Conservation (phyloP, 2,329 filamentous ascomycete species). For the Plenodomus biglobosus region DNA sequence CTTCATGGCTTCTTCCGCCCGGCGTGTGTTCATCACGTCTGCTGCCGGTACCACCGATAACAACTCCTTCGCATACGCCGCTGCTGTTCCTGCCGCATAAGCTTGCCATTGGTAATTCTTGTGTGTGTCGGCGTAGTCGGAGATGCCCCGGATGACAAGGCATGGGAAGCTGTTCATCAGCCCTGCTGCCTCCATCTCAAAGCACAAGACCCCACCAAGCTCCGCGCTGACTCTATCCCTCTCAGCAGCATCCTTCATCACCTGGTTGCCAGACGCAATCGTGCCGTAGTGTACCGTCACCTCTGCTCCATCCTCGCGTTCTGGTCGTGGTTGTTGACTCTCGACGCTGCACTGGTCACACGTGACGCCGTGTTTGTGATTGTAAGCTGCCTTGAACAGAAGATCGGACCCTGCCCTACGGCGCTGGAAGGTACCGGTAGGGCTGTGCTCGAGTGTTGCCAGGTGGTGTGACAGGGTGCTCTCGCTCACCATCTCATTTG, state of each 20-base stretch:
- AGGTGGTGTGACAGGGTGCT: constrained; percentile 2
- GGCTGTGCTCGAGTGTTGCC: constrained; percentile 6
- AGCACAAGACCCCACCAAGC: constrained; percentile 20
- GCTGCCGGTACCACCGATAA: constrained; percentile 11
- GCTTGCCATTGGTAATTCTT: constrained; percentile 12
- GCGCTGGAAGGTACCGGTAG: constrained; percentile 11
- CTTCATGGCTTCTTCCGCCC: constrained; percentile 7
- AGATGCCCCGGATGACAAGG: constrained; percentile 26
- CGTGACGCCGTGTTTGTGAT: constrained; percentile 11
- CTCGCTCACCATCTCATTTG: not conserved
- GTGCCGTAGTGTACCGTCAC: constrained; percentile 43
- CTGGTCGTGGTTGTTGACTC: constrained; percentile 1
- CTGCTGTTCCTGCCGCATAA: constrained; percentile 24
- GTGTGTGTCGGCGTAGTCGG: constrained; percentile 22
- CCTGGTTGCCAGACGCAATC: constrained; percentile 47
- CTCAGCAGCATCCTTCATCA: constrained; percentile 46
- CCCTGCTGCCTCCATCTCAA: constrained; percentile 1
- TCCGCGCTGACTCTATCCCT: constrained; percentile 40
- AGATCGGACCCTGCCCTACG: constrained; percentile 10
- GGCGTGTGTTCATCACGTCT: constrained; percentile 8
- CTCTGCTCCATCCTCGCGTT: constrained; percentile 6
- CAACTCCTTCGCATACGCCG: constrained; percentile 25
- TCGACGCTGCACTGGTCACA: constrained; percentile 9
- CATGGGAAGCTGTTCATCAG: constrained; percentile 20
- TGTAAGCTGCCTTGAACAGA: constrained; percentile 19